phyloP scores from a whole-genome alignment of 345 rosid species.

The Populus ilicifolia region DNA sequence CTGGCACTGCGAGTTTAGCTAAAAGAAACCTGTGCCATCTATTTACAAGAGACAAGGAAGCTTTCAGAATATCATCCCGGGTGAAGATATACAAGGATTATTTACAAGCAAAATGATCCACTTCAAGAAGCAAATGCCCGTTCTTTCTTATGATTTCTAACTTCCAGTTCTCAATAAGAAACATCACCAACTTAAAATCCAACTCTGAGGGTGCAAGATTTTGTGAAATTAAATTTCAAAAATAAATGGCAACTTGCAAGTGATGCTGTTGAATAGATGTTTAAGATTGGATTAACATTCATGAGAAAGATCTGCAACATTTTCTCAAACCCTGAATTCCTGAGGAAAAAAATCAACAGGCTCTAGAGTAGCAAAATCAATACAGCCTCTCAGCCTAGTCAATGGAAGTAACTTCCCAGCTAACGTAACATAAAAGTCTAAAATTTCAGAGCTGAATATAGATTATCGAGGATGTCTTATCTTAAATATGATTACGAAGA shows the following conservation, averaged over 20 bases:
- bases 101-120: background rate
- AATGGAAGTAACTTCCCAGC: background rate
- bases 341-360: background rate
- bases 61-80: background rate
- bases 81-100: background rate
- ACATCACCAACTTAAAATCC: background rate
- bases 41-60: background rate
- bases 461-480: background rate
- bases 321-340: background rate
- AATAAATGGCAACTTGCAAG: background rate
- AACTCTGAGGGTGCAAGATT: background rate
- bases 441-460: background rate
- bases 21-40: background rate
- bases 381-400: background rate
- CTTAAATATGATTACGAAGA: background rate
- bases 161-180: background rate
- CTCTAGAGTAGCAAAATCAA: background rate
- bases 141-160: background rate
- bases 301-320: background rate
- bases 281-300: background rate
- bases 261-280: background rate
- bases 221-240: background rate
- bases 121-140: background rate
- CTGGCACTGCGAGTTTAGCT: background rate
- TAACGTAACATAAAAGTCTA: background rate